These are phyloP conservation scores for Solanum neorickii DNA, from an alignment of 257 asterid species.

Conservation along the genomic window DNA sequence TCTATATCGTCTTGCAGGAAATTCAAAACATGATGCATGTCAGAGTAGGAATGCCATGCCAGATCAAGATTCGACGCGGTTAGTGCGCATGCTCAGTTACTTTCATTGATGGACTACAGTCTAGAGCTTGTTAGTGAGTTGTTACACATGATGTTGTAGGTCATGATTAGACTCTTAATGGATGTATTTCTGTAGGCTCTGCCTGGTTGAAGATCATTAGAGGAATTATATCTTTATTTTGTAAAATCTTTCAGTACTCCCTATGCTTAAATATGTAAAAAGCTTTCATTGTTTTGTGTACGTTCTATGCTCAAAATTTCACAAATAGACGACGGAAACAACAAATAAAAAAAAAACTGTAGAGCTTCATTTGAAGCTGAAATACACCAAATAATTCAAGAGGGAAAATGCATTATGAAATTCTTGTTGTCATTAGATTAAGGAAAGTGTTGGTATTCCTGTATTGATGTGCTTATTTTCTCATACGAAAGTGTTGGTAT, in stretches of 20 bases:
- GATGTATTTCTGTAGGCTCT: background rate
- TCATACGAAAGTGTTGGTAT: background rate
- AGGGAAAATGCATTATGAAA: background rate
- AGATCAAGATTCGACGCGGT: background rate
- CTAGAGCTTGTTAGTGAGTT: background rate
- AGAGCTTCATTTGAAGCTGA: background rate
- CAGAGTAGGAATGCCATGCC: background rate
- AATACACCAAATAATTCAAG: background rate
- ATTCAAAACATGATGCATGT: conserved; percentile 20
- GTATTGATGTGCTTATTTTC: background rate
- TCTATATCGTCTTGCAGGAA: conserved; percentile 43
- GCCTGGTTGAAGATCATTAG: background rate
- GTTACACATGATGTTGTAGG: background rate
- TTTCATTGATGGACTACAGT: background rate
- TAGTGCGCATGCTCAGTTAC: background rate
- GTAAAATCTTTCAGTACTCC: background rate
- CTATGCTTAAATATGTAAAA: background rate
- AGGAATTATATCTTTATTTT: background rate
- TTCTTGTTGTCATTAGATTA: background rate
- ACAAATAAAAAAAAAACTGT: background rate
- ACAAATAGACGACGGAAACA: background rate
- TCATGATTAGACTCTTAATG: background rate
- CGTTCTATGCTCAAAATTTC: background rate
- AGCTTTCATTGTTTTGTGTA: background rate
- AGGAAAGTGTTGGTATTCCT: background rate